Base-by-base conservation (phyloP, 805 yeast species). In the Metschnikowia borealis region DNA sequence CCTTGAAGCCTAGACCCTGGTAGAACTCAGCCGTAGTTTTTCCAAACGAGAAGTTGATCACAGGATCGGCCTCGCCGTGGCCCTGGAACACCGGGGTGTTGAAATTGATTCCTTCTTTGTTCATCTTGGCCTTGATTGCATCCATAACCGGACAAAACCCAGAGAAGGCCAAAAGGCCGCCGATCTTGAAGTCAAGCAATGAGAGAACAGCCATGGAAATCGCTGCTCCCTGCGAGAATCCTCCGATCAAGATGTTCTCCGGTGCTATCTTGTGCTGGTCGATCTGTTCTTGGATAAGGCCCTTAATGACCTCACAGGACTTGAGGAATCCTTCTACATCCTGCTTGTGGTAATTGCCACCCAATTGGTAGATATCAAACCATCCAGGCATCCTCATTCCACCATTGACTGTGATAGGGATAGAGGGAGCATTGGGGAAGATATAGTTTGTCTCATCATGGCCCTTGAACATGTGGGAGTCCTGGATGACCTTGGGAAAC, bases 141-240 rank as follows among this genome's bases (percentile, higher is more conserved):
- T 56, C 56, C 10, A 51, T 44, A 35, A 75, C 67, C 3, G 81
- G 76, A 51, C 82, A 69, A 60, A 88, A 89, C 0, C 97, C 97
- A 1, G 96, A 87, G 44, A 92, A 69, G 0, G 83, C 80, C 20
- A 89, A 66, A 31, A 87, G 75, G 1, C 96, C 98, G 7, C 87
- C 98, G 18, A 91, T 71, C 61, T 85, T 86, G 49, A 70, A 63
- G 17, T 83, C 82, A 32, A 76, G 64, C 10, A 77, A 66, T 0
- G 84, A 72, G 20, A 81, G 73, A 14, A 85, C 64, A 2, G 87
- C 89, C 52, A 87, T 70, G 1, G 94, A 70, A 10, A 92, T 53
- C 1, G 96, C 90, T 44, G 89, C 95, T 49, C 99, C 99, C 69
- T 94, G 99, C 4, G 95, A 85, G 64, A 94, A 94, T 0, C 99